These are phyloP conservation scores for Euphrasia confusa DNA, from an alignment of 257 asterid species.

Conservation along the genomic window DNA sequence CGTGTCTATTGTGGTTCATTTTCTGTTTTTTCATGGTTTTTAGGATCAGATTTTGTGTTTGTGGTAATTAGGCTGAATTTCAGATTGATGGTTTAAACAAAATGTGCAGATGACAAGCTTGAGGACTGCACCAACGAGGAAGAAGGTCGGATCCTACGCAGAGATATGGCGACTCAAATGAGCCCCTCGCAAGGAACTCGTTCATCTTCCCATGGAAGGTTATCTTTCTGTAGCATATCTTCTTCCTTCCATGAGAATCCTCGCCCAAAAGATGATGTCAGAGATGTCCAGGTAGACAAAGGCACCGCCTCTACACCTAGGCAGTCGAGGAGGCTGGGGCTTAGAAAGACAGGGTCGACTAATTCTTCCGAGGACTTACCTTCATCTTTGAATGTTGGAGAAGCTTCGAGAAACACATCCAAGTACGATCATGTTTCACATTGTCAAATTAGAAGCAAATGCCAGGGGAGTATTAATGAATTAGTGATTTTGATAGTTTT, in stretches of 20 bases:
- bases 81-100: too few species aligned
- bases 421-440: constrained; percentile 28
- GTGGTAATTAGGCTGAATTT: too few species aligned
- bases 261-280: constrained; percentile 45
- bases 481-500: too few species aligned
- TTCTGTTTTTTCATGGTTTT: too few species aligned
- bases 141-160: constrained; percentile 39
- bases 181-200: constrained; percentile 63
- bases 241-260: constrained; percentile 30
- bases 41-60: too few species aligned
- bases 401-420: constrained; percentile 37
- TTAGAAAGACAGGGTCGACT: constrained; percentile 23
- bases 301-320: constrained; percentile 40
- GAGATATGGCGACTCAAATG: constrained; percentile 95
- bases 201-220: constrained; percentile 49
- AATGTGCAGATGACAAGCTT: constrained; percentile 27
- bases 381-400: constrained; percentile 39
- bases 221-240: constrained; percentile 40
- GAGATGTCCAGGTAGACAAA: constrained; percentile 80
- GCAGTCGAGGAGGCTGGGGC: constrained; percentile 36
- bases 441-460: not conserved
- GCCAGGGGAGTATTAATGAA: not conserved
- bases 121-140: constrained; percentile 34
- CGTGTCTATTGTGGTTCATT: too few species aligned
- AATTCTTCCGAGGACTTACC: constrained; percentile 23